These are phyloP conservation scores for Prunus armeniaca DNA, from an alignment of 306 rosid genomes.

Conservation along the genomic window DNA sequence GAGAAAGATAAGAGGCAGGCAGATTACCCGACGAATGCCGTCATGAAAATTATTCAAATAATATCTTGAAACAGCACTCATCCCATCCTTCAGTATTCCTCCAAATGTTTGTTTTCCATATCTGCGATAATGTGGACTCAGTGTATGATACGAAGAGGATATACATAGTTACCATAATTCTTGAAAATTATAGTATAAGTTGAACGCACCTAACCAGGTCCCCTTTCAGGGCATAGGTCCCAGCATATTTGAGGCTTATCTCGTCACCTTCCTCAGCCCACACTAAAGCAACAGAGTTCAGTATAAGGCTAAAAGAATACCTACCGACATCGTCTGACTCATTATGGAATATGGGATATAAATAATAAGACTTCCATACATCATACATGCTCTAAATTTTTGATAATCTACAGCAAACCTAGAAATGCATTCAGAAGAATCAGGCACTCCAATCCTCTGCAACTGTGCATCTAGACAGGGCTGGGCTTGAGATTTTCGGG, in stretches of 20 bases:
- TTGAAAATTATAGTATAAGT: conserved; percentile 1
- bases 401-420: conserved; percentile 57
- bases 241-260: conserved; percentile 88
- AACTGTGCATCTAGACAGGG: conserved; percentile 61
- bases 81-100: conserved; percentile 84
- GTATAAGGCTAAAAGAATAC: not conserved
- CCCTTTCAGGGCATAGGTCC: conserved; percentile 89
- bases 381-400: conserved; percentile 69
- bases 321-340: conserved; percentile 3
- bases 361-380: conserved; percentile 41
- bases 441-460: conserved; percentile 62
- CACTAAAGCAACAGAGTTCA: conserved; percentile 42
- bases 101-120: conserved; percentile 77
- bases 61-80: conserved; percentile 87
- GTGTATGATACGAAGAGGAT: conserved; percentile 4
- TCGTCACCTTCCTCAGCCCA: conserved; percentile 99
- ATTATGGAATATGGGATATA: conserved; percentile 3
- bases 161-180: conserved; percentile 17
- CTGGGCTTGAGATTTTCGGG: too few relatives aligned
- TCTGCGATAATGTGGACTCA: conserved; percentile 38
- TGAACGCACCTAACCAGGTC: conserved; percentile 77
- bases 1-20: conserved; percentile 16
- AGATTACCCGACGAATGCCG: conserved; percentile 86
- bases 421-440: conserved; percentile 57
- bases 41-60: conserved; percentile 90